Evolutionary conservation across 2,329 filamentous ascomycete genomes (phyloP).

Genomic region (Hypoxylon sp.): DNA sequence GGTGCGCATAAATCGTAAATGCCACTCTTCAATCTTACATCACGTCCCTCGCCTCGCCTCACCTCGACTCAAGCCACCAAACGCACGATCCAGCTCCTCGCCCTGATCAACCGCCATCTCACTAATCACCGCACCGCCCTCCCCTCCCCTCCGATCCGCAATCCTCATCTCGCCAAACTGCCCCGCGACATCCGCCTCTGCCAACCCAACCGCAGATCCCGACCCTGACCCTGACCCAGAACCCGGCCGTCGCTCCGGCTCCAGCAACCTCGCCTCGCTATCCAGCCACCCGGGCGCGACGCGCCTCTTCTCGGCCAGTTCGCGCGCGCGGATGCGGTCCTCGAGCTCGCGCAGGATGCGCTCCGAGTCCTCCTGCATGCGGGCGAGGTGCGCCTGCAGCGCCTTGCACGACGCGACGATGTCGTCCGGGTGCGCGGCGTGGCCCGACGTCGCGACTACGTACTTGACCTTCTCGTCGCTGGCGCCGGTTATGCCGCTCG

Average conservation of each 20-base stretch:
- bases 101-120: slow-evolving; percentile 66
- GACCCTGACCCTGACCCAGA: slow-evolving; percentile 43
- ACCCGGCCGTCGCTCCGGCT: slow-evolving; percentile 71
- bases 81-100: slow-evolving; percentile 71
- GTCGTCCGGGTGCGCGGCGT: slow-evolving; percentile 87
- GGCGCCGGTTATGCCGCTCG: slow-evolving; percentile 65
- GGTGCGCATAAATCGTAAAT: background rate
- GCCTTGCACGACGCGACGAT: slow-evolving; percentile 87
- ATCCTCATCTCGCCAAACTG: slow-evolving; percentile 54
- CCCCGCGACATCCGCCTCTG: slow-evolving; percentile 41
- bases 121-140: slow-evolving; percentile 48
- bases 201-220: slow-evolving; percentile 44
- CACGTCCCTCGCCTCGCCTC: background rate
- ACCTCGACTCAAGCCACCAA: slow-evolving; percentile 59
- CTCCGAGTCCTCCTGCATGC: slow-evolving; percentile 77
- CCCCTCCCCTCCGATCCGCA: slow-evolving; percentile 42
- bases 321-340: slow-evolving; percentile 73
- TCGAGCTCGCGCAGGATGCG: slow-evolving; percentile 79
- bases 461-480: slow-evolving; percentile 74
- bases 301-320: slow-evolving; percentile 83
- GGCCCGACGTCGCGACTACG: slow-evolving; percentile 82
- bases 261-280: slow-evolving; percentile 77
- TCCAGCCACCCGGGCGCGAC: slow-evolving; percentile 87
- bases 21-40: background rate
- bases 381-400: slow-evolving; percentile 81